Evolutionary conservation across 306 rosid species (phyloP).

Genomic region (Medicago arabica): DNA sequence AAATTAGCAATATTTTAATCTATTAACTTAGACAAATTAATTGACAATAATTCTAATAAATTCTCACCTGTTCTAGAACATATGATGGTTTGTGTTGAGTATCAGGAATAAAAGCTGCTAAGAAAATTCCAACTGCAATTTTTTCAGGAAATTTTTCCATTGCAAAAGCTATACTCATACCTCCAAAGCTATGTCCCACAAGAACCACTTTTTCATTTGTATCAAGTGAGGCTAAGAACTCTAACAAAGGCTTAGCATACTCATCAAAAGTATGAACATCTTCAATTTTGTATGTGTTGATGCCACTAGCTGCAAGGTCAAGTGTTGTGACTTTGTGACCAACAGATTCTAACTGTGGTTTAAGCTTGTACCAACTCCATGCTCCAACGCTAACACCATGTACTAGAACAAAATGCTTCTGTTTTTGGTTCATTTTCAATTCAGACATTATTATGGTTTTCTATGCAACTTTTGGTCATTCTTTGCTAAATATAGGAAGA

Average conservation of each 20-base stretch:
- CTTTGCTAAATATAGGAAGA: background rate
- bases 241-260: constrained; percentile 64
- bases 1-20: background rate
- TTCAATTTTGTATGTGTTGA: constrained; percentile 43
- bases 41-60: background rate
- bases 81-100: constrained; percentile 55
- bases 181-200: constrained; percentile 81
- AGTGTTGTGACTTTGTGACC: constrained; percentile 64
- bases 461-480: background rate
- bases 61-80: constrained; percentile 44
- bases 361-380: constrained; percentile 76
- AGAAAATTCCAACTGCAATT: constrained; percentile 53
- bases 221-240: constrained; percentile 51
- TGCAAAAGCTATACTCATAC: constrained; percentile 63
- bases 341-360: constrained; percentile 51
- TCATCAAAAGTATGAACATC: constrained; percentile 49
- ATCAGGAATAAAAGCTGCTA: constrained; percentile 68
- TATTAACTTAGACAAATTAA: background rate
- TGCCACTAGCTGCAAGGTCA: constrained; percentile 64
- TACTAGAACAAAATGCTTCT: constrained; percentile 63
- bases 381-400: constrained; percentile 72
- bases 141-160: constrained; percentile 62
- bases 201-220: constrained; percentile 59
- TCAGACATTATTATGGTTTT: background rate
- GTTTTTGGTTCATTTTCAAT: background rate